These are phyloP conservation scores for Scleroderma bovista DNA, from an alignment of 768 basidiomycete species.

Conservation along the genomic window DNA sequence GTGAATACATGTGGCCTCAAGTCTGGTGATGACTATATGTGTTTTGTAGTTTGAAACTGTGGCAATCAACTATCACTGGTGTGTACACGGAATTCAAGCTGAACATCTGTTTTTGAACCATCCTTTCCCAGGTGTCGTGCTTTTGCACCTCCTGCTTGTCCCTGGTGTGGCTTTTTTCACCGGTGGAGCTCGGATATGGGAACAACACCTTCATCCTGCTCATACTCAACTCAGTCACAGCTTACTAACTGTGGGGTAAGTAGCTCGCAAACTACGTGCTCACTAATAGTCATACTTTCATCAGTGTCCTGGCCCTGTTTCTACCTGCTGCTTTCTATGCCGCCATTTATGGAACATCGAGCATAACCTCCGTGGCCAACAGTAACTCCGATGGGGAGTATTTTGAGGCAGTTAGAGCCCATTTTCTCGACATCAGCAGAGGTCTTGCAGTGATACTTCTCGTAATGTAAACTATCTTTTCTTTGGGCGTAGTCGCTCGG, in stretches of 20 bases:
- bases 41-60: constrained; percentile 44
- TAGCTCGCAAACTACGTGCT: neutral
- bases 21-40: neutral
- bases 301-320: constrained; percentile 56
- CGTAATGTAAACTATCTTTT: constrained; percentile 39
- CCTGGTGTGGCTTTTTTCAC: constrained; percentile 68
- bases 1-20: constrained; percentile 25
- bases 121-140: constrained; percentile 47
- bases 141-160: constrained; percentile 68
- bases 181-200: constrained; percentile 60
- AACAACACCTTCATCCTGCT: constrained; percentile 66
- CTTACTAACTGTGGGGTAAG: constrained; percentile 63
- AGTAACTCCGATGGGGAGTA: constrained; percentile 10
- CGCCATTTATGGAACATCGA: constrained; percentile 37
- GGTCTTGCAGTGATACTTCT: constrained; percentile 62
- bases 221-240: constrained; percentile 63
- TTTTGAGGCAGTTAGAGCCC: constrained; percentile 37
- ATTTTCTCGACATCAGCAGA: constrained; percentile 57
- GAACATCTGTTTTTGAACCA: neutral
- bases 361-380: no score
- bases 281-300: neutral
- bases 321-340: constrained; percentile 67
- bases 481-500: neutral
- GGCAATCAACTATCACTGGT: constrained; percentile 70
- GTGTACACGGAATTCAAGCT: constrained; percentile 1